Evolutionary conservation across 2,329 filamentous ascomycete species (phyloP).

Genomic region (Aspergillus aculeatus): DNA sequence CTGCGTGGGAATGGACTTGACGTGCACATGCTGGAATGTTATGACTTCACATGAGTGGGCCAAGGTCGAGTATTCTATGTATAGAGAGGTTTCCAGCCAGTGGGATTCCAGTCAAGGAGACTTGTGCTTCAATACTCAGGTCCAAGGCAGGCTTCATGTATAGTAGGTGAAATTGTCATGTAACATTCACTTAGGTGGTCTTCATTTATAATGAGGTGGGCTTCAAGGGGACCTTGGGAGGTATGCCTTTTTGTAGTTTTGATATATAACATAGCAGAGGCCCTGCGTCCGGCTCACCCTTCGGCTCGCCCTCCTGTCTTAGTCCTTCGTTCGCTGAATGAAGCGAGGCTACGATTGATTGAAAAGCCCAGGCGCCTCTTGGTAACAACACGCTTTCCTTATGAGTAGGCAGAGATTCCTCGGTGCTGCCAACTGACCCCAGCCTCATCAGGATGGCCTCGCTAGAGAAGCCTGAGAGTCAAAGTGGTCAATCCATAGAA

Average conservation of each 20-base stretch:
- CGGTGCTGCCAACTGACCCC: not conserved
- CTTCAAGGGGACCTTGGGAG: slow-evolving; percentile 2
- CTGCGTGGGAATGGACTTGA: slow-evolving; percentile 69
- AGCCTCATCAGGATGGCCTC: not conserved
- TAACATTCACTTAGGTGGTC: too few relatives aligned
- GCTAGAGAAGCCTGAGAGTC: not conserved
- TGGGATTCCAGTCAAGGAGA: not conserved
- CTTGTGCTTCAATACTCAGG: not conserved
- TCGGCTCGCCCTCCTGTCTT: not conserved
- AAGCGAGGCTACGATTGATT: not conserved
- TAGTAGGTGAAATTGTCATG: too few relatives aligned
- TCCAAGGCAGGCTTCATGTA: too few relatives aligned
- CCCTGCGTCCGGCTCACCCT: not conserved
- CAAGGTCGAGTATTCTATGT: not conserved
- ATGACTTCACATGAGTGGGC: slow-evolving; percentile 70
- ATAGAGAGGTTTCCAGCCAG: not conserved
- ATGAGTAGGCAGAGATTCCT: not conserved
- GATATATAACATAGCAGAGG: not conserved
- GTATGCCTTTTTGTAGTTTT: not conserved
- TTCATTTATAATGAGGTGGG: not conserved
- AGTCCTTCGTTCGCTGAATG: not conserved
- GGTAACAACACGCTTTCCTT: not conserved
- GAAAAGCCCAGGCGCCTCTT: not conserved
- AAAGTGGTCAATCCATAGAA: not conserved
- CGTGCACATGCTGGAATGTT: slow-evolving; percentile 73